Conservation (phyloP, 495 filamentous ascomycete genomes). For the Hyaloscypha bicolor region DNA sequence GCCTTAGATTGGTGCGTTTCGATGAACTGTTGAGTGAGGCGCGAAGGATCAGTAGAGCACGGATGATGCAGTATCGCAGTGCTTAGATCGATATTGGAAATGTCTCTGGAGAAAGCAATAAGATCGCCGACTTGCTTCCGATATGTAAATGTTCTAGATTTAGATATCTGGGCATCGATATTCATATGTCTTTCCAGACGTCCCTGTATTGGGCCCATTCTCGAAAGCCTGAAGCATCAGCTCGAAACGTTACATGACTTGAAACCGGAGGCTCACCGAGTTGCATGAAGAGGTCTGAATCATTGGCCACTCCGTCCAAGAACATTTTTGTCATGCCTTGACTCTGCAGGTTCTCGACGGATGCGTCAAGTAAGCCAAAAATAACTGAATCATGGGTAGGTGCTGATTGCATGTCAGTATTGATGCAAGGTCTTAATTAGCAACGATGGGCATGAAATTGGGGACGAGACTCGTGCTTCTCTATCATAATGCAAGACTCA, state of each 20-base stretch:
- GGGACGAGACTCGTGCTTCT: neutral
- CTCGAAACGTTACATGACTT: constrained; percentile 1
- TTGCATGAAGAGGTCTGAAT: constrained; percentile 9
- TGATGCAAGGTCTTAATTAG: constrained; percentile 21
- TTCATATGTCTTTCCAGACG: constrained; percentile 38
- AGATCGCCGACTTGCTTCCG: neutral
- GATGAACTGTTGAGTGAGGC: neutral
- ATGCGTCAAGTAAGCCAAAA: constrained; percentile 26
- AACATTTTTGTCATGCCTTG: constrained; percentile 40
- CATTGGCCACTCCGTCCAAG: constrained; percentile 25
- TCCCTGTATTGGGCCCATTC: constrained; percentile 46
- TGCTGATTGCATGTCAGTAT: constrained; percentile 11
- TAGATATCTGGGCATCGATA: neutral
- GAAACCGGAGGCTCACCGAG: constrained; percentile 21
- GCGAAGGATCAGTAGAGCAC: neutral
- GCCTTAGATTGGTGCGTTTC: neutral
- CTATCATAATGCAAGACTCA: neutral
- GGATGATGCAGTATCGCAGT: neutral
- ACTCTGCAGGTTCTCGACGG: constrained; percentile 36
- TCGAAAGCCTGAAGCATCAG: constrained; percentile 37
- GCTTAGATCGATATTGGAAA: neutral
- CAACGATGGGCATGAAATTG: neutral
- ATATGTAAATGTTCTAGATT: neutral
- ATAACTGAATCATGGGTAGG: constrained; percentile 9
- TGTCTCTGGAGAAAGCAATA: neutral